Evolutionary conservation across 73 alveolate genomes (phyloP).

Genomic region (Tetrahymena elliotti): DNA sequence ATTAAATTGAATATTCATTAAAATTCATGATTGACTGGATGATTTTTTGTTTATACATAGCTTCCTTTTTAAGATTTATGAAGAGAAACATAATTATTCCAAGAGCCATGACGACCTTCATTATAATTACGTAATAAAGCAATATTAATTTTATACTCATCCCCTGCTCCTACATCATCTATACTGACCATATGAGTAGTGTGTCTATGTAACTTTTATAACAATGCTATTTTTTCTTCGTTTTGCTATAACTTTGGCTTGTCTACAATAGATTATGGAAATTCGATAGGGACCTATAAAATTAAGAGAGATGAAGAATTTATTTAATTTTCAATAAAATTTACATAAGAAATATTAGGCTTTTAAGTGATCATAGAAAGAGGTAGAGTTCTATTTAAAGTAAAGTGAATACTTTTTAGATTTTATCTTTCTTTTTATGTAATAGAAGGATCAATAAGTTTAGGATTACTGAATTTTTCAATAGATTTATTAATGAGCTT

Average conservation of each 20-base stretch:
- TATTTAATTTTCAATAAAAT: too few relatives aligned
- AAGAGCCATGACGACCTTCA: constrained; percentile 83
- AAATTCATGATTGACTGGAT: background rate
- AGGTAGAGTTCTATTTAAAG: constrained; percentile 76
- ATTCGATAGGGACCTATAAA: constrained; percentile 23
- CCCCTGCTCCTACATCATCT: constrained; percentile 46
- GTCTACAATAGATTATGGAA: constrained; percentile 50
- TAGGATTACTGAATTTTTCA: constrained; percentile 85
- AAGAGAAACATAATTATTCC: constrained; percentile 71
- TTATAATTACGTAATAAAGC: constrained; percentile 84
- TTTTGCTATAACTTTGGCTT: constrained; percentile 59
- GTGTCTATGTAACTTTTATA: constrained; percentile 64
- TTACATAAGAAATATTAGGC: constrained; percentile 32
- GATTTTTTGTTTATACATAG: constrained; percentile 2
- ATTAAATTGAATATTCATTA: background rate
- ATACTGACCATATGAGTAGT: constrained; percentile 63
- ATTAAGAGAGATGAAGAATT: too few relatives aligned
- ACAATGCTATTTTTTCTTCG: constrained; percentile 62
- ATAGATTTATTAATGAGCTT: constrained; percentile 87
- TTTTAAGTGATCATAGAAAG: constrained; percentile 52
- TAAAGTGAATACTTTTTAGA: constrained; percentile 79
- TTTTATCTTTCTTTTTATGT: constrained; percentile 76
- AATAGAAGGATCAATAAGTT: constrained; percentile 58
- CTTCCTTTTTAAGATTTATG: constrained; percentile 19
- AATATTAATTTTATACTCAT: constrained; percentile 32